Percentiles rank a stretch among this genome's conserved stretches.
These are phyloP conservation scores for Lasiosphaeriaceae sp. DNA, from an alignment of 495 filamentous ascomycete species.

Conservation along the genomic window DNA sequence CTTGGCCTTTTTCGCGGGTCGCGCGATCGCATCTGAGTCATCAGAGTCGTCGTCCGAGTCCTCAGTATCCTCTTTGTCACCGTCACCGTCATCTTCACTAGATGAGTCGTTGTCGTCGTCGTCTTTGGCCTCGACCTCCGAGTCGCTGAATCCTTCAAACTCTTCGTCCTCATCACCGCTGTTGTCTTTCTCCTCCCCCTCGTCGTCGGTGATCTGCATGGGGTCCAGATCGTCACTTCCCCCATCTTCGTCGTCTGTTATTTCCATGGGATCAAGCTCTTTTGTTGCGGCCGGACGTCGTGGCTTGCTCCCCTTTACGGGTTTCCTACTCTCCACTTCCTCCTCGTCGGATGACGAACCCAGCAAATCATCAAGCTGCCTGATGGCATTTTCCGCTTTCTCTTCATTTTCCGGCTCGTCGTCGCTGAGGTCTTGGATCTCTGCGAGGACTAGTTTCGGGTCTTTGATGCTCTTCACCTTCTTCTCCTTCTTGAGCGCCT, in stretches of 20 bases:
- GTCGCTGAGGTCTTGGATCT: slow-evolving; percentile 2
- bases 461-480: background rate
- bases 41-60: slow-evolving; percentile 29
- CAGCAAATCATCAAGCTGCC: slow-evolving; percentile 13
- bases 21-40: slow-evolving; percentile 37
- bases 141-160: slow-evolving; percentile 15
- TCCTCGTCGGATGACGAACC: slow-evolving; percentile 19
- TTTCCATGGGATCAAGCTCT: slow-evolving; percentile 22
- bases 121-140: slow-evolving; percentile 7
- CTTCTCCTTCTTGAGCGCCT: slow-evolving; percentile 5
- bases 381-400: slow-evolving; percentile 13
- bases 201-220: slow-evolving; percentile 18
- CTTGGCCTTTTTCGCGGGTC: slow-evolving; percentile 38
- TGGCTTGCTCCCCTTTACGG: background rate
- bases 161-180: slow-evolving; percentile 4
- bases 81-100: slow-evolving; percentile 10
- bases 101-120: slow-evolving; percentile 17
- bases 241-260: slow-evolving; percentile 15
- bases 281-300: background rate
- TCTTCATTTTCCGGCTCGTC: background rate
- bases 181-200: slow-evolving; percentile 8
- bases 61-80: slow-evolving; percentile 10
- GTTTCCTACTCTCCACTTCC: background rate
- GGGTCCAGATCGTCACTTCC: slow-evolving; percentile 15
- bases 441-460: slow-evolving; percentile 10